Percentiles rank a stretch among this genome's conserved stretches.
These are phyloP conservation scores for Botryobasidium botryosum DNA, from an alignment of 768 basidiomycete genomes.

Conservation along the genomic window DNA sequence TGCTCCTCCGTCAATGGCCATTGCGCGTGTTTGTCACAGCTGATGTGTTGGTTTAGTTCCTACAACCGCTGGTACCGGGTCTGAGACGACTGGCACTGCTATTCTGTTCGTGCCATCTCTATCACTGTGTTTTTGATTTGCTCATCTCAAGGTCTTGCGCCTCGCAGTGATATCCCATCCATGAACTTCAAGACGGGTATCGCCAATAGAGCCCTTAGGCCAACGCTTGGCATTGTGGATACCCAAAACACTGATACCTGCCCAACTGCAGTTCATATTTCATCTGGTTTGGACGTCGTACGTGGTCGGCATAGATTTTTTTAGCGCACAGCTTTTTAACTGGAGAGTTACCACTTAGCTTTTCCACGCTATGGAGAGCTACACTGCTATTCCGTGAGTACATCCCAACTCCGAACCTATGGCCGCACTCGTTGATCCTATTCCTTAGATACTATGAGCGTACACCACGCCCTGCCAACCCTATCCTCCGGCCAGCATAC, in stretches of 20 bases:
- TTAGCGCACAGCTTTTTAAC: too few relatives aligned
- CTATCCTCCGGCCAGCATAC: slow-evolving; percentile 79
- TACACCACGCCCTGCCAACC: slow-evolving; percentile 75
- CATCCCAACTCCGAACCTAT: slow-evolving; percentile 36
- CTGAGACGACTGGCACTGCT: slow-evolving; percentile 88
- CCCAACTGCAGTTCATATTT: slow-evolving; percentile 83
- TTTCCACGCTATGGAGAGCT: slow-evolving; percentile 92
- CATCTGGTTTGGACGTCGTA: slow-evolving; percentile 78
- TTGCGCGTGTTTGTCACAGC: too few relatives aligned
- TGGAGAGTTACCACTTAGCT: slow-evolving; percentile 20
- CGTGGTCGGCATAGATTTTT: too few relatives aligned
- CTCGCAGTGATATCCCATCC: slow-evolving; percentile 87
- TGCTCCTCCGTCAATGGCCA: slow-evolving; percentile 1
- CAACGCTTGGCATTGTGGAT: slow-evolving; percentile 71
- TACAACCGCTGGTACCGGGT: slow-evolving; percentile 75
- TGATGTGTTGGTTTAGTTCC: slow-evolving; percentile 26
- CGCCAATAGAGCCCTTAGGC: slow-evolving; percentile 79
- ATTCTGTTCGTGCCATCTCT: too few relatives aligned
- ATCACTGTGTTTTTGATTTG: too few relatives aligned
- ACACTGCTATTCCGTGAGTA: slow-evolving; percentile 78
- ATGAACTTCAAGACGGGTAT: slow-evolving; percentile 94
- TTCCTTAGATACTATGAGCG: slow-evolving; percentile 66
- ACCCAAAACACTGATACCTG: slow-evolving; percentile 83
- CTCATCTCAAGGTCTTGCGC: too few relatives aligned
- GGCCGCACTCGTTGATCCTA: background rate